Conservation (phyloP, 352 stramenopile species). For the Globisporangium viniferum region DNA sequence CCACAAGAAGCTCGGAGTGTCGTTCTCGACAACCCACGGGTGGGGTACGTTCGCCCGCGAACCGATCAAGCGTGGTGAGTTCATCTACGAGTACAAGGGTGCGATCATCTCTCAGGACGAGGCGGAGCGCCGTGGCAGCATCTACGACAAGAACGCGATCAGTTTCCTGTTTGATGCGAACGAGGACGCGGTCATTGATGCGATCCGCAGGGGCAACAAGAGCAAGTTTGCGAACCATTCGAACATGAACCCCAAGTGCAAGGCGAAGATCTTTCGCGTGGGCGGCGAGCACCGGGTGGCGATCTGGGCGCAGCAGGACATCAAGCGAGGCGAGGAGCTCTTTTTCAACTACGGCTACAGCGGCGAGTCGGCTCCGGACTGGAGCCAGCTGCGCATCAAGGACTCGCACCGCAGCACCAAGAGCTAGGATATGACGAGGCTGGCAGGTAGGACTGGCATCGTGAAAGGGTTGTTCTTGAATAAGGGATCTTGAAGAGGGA, state of each 20-base stretch:
- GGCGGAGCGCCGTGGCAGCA: conserved; percentile 64
- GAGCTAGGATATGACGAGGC: not conserved
- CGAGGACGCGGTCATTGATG: conserved; percentile 88
- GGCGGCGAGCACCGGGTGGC: conserved; percentile 87
- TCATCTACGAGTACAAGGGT: conserved; percentile 71
- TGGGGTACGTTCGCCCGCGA: conserved; percentile 64
- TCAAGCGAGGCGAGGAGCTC: conserved; percentile 74
- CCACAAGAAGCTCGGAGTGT: conserved; percentile 61
- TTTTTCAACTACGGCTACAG: conserved; percentile 75
- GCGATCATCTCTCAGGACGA: conserved; percentile 68
- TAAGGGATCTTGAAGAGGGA: not conserved
- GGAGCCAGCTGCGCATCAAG: conserved; percentile 60
- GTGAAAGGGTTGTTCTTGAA: too few species aligned
- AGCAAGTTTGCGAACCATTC: conserved; percentile 89
- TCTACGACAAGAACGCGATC: conserved; percentile 86
- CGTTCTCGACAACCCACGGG: conserved; percentile 58
- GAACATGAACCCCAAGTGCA: conserved; percentile 66
- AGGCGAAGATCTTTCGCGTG: conserved; percentile 75
- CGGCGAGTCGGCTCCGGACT: conserved; percentile 55
- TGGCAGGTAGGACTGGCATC: too few species aligned
- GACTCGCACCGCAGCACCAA: conserved; percentile 11
- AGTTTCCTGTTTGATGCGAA: conserved; percentile 92
- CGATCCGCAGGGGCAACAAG: conserved; percentile 92
- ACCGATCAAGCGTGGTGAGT: conserved; percentile 58
- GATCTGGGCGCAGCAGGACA: conserved; percentile 90